A percentile compares a stretch with the other conserved stretches of the same genome.
Evolutionary conservation across 1,139 yeast species (phyloP).

Genomic region (Blastobotrys capitulatus): DNA sequence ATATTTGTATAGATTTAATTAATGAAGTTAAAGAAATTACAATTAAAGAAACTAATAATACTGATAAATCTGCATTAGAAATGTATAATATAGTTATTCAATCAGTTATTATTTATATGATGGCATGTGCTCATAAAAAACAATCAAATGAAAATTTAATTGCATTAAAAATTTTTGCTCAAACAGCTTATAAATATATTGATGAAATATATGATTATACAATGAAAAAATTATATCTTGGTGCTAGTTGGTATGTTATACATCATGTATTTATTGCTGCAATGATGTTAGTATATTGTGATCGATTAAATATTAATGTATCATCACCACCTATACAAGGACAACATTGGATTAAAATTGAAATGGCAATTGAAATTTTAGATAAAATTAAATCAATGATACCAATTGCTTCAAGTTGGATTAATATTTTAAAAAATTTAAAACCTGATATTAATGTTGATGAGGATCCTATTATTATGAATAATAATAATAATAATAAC

Average conservation of each 20-base stretch:
- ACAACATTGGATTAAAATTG: not conserved
- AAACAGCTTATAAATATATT: conserved; percentile 6
- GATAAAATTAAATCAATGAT: conserved; percentile 1
- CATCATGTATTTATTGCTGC: conserved; percentile 14
- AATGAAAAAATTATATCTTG: not conserved
- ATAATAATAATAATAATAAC: not conserved
- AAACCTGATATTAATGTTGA: not conserved
- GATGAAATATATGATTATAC: conserved; percentile 5
- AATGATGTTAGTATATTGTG: conserved; percentile 14
- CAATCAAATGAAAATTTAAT: not conserved
- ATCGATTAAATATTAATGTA: conserved; percentile 4
- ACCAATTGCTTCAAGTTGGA: conserved; percentile 14
- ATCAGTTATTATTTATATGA: conserved; percentile 11
- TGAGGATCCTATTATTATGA: not conserved
- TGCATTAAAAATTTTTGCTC: conserved; percentile 2
- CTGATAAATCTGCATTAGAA: not conserved
- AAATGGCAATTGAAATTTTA: conserved; percentile 11
- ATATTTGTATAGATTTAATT: not conserved
- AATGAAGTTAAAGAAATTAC: not conserved
- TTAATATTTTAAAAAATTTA: conserved; percentile 7
- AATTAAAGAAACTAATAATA: not conserved
- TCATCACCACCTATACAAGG: too few species aligned
- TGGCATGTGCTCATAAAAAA: conserved; percentile 9
- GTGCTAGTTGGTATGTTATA: conserved; percentile 12
- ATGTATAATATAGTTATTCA: conserved; percentile 9